Percentiles rank a stretch among this genome's conserved stretches.
Conservation (phyloP, 1,139 yeast genomes). For the Geotrichum cucujoidarum region DNA sequence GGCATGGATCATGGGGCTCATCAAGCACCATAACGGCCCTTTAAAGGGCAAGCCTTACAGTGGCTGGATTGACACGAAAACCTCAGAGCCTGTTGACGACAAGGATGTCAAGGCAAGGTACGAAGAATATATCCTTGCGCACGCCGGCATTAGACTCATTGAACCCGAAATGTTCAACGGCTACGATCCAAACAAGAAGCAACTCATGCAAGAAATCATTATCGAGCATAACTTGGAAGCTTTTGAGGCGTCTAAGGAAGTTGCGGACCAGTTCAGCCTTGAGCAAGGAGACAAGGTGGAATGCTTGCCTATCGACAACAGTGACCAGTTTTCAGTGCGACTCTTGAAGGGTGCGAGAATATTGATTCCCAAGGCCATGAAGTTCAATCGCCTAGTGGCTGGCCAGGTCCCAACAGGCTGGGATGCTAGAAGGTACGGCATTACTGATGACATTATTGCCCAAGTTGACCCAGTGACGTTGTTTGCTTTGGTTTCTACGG, state of each 20-base stretch:
- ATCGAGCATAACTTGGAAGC: constrained; percentile 94
- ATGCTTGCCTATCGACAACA: constrained; percentile 77
- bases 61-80: constrained; percentile 96
- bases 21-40: constrained; percentile 88
- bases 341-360: constrained; percentile 89
- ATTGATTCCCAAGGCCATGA: constrained; percentile 89
- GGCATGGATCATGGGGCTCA: constrained; percentile 99
- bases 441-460: constrained; percentile 81
- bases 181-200: constrained; percentile 90
- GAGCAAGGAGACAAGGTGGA: constrained; percentile 95
- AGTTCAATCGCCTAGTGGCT: constrained; percentile 92
- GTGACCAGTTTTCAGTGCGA: constrained; percentile 87
- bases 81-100: constrained; percentile 89
- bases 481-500: constrained; percentile 87
- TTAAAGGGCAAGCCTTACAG: constrained; percentile 82
- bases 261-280: constrained; percentile 88
- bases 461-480: constrained; percentile 97
- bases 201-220: constrained; percentile 88
- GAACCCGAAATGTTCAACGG: constrained; percentile 94
- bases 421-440: constrained; percentile 93
- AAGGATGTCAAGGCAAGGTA: constrained; percentile 87
- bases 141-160: constrained; percentile 91
- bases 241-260: constrained; percentile 89
- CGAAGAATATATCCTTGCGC: constrained; percentile 81
- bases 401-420: constrained; percentile 99